Conservation (phyloP, 352 stramenopile genomes). For the Thraustotheca clavata region DNA sequence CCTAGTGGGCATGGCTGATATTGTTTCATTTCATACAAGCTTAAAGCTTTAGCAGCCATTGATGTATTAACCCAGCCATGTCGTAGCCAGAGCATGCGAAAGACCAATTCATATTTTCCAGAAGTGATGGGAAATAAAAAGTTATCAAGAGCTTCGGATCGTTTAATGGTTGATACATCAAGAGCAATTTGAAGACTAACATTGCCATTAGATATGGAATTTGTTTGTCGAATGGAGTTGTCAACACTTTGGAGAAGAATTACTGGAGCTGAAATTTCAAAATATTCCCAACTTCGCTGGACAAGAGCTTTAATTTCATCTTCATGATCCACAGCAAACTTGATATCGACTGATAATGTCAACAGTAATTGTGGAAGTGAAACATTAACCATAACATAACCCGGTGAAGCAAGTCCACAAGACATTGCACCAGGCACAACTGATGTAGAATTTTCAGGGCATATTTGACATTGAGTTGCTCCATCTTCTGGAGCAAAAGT, state of each 20-base stretch:
- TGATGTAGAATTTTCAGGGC: neutral
- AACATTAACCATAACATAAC: neutral
- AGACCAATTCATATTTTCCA: neutral
- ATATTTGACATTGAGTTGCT: neutral
- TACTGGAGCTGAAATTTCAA: neutral
- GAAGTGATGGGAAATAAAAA: neutral
- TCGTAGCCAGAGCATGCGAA: neutral
- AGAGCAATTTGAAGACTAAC: neutral
- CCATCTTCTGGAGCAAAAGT: neutral
- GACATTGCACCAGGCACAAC: neutral
- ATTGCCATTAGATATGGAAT: neutral
- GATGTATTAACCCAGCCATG: neutral
- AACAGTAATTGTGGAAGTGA: conserved; percentile 3
- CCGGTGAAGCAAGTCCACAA: neutral
- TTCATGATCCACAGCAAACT: neutral
- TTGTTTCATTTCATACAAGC: neutral
- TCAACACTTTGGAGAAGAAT: neutral
- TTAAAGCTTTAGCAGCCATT: neutral
- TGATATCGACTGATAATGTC: neutral
- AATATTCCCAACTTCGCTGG: neutral
- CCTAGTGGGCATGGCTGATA: neutral
- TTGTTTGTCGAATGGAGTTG: neutral
- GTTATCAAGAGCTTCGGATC: neutral
- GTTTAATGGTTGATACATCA: neutral
- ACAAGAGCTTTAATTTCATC: neutral